Evolutionary conservation across 257 asterid species (phyloP).

Genomic region (Plectranthus barbatus): DNA sequence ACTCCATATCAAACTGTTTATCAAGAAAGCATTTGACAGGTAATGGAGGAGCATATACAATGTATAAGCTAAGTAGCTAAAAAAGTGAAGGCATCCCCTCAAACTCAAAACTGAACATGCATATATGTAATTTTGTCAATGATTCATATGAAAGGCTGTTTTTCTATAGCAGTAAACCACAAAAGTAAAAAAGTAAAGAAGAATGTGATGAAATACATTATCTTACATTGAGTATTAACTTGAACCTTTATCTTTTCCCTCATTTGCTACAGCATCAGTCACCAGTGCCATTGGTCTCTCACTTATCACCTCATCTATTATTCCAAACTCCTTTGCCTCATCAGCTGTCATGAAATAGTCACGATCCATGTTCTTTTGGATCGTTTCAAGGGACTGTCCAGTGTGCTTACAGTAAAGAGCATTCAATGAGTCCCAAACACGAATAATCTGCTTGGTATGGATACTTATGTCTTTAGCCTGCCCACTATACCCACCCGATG

Average conservation of each 20-base stretch:
- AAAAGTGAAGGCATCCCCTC: neutral
- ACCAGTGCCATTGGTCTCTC: slow-evolving; percentile 71
- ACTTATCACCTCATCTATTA: slow-evolving; percentile 81
- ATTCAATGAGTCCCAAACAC: slow-evolving; percentile 75
- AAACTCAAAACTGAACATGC: neutral
- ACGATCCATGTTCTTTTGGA: slow-evolving; percentile 76
- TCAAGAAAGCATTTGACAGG: neutral
- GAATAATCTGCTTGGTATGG: slow-evolving; percentile 78
- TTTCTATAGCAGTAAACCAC: neutral
- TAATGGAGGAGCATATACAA: neutral
- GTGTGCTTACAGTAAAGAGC: slow-evolving; percentile 77
- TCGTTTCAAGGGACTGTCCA: slow-evolving; percentile 55
- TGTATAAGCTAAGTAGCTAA: neutral
- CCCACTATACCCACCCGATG: slow-evolving; percentile 91
- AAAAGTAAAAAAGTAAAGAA: neutral
- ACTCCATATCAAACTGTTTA: neutral
- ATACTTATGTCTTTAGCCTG: slow-evolving; percentile 88
- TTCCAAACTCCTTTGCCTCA: slow-evolving; percentile 89
- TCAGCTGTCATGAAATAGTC: slow-evolving; percentile 91
- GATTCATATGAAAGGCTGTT: neutral
- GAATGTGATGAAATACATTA: neutral
- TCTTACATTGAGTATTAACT: slow-evolving; percentile 40
- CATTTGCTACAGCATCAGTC: slow-evolving; percentile 58
- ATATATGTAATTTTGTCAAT: neutral
- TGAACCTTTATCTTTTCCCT: slow-evolving; percentile 47